phyloP scores from a whole-genome alignment of 352 stramenopile genomes.

The Phytophthora hibernalis region DNA sequence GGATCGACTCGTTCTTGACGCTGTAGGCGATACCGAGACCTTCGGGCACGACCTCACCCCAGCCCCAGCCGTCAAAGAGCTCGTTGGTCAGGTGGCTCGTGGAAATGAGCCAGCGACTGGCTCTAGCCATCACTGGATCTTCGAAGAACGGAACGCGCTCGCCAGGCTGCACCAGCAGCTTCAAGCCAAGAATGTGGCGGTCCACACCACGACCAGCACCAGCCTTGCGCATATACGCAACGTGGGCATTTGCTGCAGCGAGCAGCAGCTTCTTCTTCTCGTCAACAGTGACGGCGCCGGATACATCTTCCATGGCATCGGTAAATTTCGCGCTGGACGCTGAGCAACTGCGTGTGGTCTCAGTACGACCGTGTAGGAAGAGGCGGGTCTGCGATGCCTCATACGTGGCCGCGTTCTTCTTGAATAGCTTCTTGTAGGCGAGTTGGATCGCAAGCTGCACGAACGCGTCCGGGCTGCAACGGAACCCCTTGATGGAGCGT shows the following conservation, averaged over 20 bases:
- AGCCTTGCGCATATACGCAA: conserved; percentile 78
- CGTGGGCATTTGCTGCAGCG: conserved; percentile 54
- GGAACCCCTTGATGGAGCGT: conserved; percentile 89
- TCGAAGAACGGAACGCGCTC: conserved; percentile 78
- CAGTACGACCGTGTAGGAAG: conserved; percentile 96
- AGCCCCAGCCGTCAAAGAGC: conserved; percentile 86
- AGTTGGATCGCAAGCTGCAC: conserved; percentile 97
- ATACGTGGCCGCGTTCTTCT: conserved; percentile 88
- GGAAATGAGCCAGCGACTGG: conserved; percentile 82
- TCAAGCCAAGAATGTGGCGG: conserved; percentile 94
- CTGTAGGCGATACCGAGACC: conserved; percentile 85
- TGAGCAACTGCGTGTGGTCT: conserved; percentile 90
- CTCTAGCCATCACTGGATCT: conserved; percentile 66
- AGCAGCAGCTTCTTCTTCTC: conserved; percentile 60
- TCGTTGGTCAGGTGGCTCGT: conserved; percentile 86
- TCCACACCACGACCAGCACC: conserved; percentile 90
- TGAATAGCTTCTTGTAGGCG: conserved; percentile 84
- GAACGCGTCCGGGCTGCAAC: conserved; percentile 94
- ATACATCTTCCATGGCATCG: conserved; percentile 78
- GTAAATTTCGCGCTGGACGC: conserved; percentile 84
- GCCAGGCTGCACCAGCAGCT: conserved; percentile 53
- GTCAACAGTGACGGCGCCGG: conserved; percentile 27
- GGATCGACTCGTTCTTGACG: conserved; percentile 79
- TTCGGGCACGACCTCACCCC: conserved; percentile 83
- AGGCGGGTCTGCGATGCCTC: conserved; percentile 94